Percentiles rank a stretch among this genome's conserved stretches.
Conservation (phyloP, 345 rosid genomes). For the Melastoma malabathricum region DNA sequence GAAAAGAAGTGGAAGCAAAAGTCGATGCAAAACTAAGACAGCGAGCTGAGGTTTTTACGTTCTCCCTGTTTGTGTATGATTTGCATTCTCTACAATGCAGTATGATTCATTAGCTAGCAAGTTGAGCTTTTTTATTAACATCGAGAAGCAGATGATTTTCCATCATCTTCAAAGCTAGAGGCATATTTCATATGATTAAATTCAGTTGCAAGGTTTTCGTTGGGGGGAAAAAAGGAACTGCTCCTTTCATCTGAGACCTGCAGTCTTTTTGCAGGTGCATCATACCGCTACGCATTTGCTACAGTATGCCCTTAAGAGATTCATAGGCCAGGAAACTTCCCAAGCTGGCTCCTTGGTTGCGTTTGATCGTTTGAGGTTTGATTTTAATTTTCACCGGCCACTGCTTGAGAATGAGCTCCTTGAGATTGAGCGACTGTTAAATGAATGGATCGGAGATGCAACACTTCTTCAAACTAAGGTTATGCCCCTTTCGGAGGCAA, state of each 20-base stretch:
- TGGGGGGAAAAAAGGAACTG: no score
- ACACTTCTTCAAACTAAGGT: slow-evolving; percentile 66
- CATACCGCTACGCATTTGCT: slow-evolving; percentile 95
- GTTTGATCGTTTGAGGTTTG: slow-evolving; percentile 93
- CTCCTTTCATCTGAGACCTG: neutral
- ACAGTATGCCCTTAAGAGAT: slow-evolving; percentile 86
- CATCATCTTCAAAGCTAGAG: neutral
- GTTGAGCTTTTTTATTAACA: no score
- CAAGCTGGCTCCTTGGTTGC: slow-evolving; percentile 98
- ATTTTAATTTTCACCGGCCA: slow-evolving; percentile 76
- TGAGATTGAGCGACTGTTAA: slow-evolving; percentile 61
- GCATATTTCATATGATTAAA: no score
- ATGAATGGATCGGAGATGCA: slow-evolving; percentile 76
- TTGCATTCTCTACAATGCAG: neutral
- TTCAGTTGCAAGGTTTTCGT: no score
- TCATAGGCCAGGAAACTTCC: slow-evolving; percentile 72
- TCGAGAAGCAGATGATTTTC: slow-evolving; percentile 1
- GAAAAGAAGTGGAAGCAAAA: slow-evolving; percentile 75
- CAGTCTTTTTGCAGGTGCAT: slow-evolving; percentile 54
- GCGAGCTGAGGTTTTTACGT: slow-evolving; percentile 48
- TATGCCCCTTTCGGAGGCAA: slow-evolving; percentile 70
- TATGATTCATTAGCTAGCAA: no score
- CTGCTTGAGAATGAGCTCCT: slow-evolving; percentile 53
- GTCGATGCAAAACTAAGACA: slow-evolving; percentile 73
- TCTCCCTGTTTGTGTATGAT: neutral